Evolutionary conservation across 2,329 filamentous ascomycete species (phyloP), one percentile per base, ranked within the genome.

Genomic region (Apiospora marii): DNA sequence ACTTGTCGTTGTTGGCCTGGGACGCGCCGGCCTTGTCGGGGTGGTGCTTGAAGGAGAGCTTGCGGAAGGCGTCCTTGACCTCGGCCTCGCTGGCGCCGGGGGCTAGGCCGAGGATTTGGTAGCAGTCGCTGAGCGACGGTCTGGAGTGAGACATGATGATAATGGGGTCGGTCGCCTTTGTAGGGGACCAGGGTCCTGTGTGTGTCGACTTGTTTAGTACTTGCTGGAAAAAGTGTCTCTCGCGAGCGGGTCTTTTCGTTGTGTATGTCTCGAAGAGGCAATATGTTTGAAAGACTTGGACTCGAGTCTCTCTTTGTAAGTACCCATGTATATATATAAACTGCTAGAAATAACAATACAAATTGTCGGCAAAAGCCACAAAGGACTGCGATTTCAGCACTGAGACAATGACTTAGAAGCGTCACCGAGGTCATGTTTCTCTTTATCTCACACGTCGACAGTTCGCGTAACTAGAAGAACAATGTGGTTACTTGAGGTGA

Each of bases 1-100:
- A 64, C 58, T 64, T 64, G 34, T 41, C 58, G 34, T 64, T 64
- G 58, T 41, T 64, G 34, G 58, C 58, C 58, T 41, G 58, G 19
- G 58, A n/a, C 1, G 2, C 19, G 34, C 58, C 58, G 58, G 58
- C 58, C 34, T 16, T n/a, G 34, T 64, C 58, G 22, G 58, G 58
- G 58, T 64, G 58, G 34, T 41, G 58, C 58, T 41, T 64, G 34
- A 64, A 10, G 16, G 58, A 64, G 7, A 64, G 58, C 30, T 41
- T 64, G 58, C 58, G 58, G 34, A 64, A 64, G 2, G 58, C 58
- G 6, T 34, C 30, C 34, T 22, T 13, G 34, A 64, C 16, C 19
- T 37, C 58, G 34, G 30, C 8, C 10, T 64, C 58, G 58, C 13
- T 22, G 58, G 58, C 58, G 58, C 34, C 58, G 19, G 58, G 30